These are phyloP conservation scores for Fusarium xylarioides DNA, from an alignment of 2,329 filamentous ascomycete genomes.

Conservation along the genomic window DNA sequence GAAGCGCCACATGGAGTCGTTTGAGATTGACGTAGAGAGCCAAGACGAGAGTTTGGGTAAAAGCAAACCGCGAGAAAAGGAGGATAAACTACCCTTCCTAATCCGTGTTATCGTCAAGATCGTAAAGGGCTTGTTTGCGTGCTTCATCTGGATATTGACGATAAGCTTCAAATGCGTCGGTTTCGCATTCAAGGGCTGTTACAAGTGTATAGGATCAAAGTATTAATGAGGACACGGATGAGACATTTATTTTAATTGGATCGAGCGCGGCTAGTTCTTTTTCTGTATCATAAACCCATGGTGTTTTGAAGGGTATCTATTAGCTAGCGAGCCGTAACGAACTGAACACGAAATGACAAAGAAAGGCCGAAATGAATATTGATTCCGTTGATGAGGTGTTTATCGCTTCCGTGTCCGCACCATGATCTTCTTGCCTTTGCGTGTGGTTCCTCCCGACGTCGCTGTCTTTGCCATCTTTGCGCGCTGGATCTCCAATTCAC, in stretches of 20 bases:
- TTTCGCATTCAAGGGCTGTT: slow-evolving; percentile 60
- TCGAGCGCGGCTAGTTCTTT: slow-evolving; percentile 9
- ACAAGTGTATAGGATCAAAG: slow-evolving; percentile 59
- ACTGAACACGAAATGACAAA: slow-evolving; percentile 29
- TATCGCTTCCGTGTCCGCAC: slow-evolving; percentile 70
- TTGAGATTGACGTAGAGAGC: slow-evolving; percentile 71
- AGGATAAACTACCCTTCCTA: slow-evolving; percentile 61
- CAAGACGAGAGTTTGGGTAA: slow-evolving; percentile 59
- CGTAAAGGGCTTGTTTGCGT: slow-evolving; percentile 64
- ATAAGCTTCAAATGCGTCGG: slow-evolving; percentile 63
- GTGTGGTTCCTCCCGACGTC: slow-evolving; percentile 67
- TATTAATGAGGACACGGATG: slow-evolving; percentile 44
- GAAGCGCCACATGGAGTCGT: slow-evolving; percentile 60
- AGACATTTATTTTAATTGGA: slow-evolving; percentile 1
- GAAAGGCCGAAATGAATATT: not conserved
- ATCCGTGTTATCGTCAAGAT: slow-evolving; percentile 61
- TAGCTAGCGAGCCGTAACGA: slow-evolving; percentile 39
- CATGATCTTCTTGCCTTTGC: slow-evolving; percentile 69
- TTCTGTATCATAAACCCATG: slow-evolving; percentile 41
- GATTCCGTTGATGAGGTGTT: not conserved
- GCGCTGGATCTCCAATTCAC: slow-evolving; percentile 65
- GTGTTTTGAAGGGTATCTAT: slow-evolving; percentile 42
- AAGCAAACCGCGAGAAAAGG: slow-evolving; percentile 50
- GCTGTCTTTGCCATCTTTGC: slow-evolving; percentile 73
- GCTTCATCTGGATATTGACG: slow-evolving; percentile 66